Conservation (phyloP, 352 stramenopile genomes). For the Pythium periplocum region DNA sequence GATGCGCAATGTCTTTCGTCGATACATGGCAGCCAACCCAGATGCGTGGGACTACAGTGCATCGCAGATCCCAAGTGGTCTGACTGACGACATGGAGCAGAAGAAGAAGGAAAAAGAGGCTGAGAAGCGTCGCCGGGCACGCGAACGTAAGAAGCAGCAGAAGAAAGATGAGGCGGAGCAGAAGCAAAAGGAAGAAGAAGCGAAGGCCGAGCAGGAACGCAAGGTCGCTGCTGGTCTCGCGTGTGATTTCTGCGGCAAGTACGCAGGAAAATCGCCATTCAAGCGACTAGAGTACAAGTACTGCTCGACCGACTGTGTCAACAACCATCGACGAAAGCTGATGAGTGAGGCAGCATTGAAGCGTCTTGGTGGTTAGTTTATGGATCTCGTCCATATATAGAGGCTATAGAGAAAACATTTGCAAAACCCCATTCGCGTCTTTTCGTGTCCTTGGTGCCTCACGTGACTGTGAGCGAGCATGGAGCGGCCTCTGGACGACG, state of each 20-base stretch:
- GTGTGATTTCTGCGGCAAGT: slow-evolving; percentile 79
- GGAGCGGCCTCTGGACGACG: slow-evolving; percentile 76
- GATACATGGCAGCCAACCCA: slow-evolving; percentile 76
- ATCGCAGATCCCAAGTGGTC: slow-evolving; percentile 64
- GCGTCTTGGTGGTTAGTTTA: slow-evolving; percentile 41
- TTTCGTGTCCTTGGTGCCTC: no score
- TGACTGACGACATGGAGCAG: slow-evolving; percentile 82
- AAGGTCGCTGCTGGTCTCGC: slow-evolving; percentile 73
- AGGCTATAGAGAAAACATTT: background rate
- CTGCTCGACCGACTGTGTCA: slow-evolving; percentile 92
- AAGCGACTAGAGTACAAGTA: slow-evolving; percentile 91
- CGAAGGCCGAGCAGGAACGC: slow-evolving; percentile 50
- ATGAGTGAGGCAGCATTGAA: slow-evolving; percentile 90
- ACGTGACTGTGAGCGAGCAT: slow-evolving; percentile 19
- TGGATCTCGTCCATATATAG: slow-evolving; percentile 9
- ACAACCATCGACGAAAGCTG: slow-evolving; percentile 89
- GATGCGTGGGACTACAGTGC: slow-evolving; percentile 72
- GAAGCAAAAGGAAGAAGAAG: slow-evolving; percentile 62
- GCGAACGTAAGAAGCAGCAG: slow-evolving; percentile 90
- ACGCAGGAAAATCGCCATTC: slow-evolving; percentile 85
- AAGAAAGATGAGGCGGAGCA: slow-evolving; percentile 70
- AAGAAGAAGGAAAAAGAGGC: slow-evolving; percentile 83
- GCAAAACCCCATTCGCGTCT: no score
- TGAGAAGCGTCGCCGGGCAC: slow-evolving; percentile 83
- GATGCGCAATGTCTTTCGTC: slow-evolving; percentile 88